phyloP scores from a whole-genome alignment of 148 eudicot species.

The Salicornia ramosissima region DNA sequence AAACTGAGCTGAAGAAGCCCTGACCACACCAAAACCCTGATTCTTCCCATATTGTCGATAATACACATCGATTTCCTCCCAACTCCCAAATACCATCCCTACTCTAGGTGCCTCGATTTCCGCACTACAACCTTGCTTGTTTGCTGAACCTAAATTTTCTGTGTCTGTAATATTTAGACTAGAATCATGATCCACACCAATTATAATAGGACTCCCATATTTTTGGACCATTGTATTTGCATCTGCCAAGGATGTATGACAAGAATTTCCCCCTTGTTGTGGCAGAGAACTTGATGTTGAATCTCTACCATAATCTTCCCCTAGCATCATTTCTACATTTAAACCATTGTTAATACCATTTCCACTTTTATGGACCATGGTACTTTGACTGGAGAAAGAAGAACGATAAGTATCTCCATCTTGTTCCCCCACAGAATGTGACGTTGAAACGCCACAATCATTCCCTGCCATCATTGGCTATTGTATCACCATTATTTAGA shows the following conservation, averaged over 20 bases:
- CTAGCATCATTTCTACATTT: background rate
- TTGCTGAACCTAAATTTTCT: background rate
- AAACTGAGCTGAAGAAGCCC: background rate
- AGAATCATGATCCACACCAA: background rate
- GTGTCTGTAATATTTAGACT: background rate
- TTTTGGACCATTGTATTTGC: background rate
- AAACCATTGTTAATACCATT: background rate
- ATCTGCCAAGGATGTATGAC: background rate
- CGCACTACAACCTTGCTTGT: background rate
- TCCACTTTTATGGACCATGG: background rate
- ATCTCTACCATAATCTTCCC: background rate
- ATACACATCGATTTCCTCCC: constrained; percentile 6
- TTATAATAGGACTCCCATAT: background rate
- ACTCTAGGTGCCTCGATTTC: background rate
- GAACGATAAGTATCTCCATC: background rate
- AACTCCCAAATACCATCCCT: constrained; percentile 2
- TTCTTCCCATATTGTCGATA: constrained; percentile 10
- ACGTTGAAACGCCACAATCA: background rate
- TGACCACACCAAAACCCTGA: constrained; percentile 5
- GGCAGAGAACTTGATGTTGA: background rate
- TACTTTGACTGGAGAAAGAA: background rate
- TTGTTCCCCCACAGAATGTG: background rate
- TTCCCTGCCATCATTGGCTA: background rate
- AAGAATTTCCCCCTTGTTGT: background rate
- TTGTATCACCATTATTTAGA: too few species aligned